Base-by-base conservation (phyloP, 768 basidiomycete species). In the Pulveroboletus frians region DNA sequence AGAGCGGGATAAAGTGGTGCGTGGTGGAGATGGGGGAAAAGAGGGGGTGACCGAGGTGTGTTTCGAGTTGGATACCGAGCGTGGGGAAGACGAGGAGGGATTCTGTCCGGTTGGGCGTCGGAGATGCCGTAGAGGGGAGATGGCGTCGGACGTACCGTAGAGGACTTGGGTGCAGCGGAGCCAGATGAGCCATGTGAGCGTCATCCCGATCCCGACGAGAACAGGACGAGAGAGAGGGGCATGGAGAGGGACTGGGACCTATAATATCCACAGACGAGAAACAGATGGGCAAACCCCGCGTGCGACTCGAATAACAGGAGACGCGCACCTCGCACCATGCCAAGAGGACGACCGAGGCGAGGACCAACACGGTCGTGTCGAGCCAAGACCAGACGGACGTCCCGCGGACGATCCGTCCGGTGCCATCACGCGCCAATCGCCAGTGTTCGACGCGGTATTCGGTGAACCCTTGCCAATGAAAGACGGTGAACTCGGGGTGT, bases 21-120 rank as follows among this genome's bases (percentile, higher is more conserved):
- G 68, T 62, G 7, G 52, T 62, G 39, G 52, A 63, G 14, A 71
- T 49, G 14, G 68, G 60, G 1, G 58, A 50, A 4, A 67, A 17
- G 13, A 65, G 62, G 9, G 75, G 75, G 29, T 83, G 61, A 1
- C 86, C 88, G 46, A 77, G 71, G 64, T 80, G 79, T 0, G 80
- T 83, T 63, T 90, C 87, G 3, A 91, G 66, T 59, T 91, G 89
- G 36, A 92, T 70, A 10, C 88, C 88, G 46, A 85, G 79, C 1
- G 73, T 69, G 8, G 83, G 82, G 39, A 89, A 63, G 32, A 85
- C 71, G 37, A 88, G 65, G 4, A 90, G 69, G 17, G 85, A 88
- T 68, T 91, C 88, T 90, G 47, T n/a, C 21, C 20, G 34, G 5
- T 0, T 1, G 8, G 4, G 5, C 1, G 4, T 21, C 3, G 10